phyloP scores from a whole-genome alignment of 768 basidiomycete genomes.

The Auricularia sp. region DNA sequence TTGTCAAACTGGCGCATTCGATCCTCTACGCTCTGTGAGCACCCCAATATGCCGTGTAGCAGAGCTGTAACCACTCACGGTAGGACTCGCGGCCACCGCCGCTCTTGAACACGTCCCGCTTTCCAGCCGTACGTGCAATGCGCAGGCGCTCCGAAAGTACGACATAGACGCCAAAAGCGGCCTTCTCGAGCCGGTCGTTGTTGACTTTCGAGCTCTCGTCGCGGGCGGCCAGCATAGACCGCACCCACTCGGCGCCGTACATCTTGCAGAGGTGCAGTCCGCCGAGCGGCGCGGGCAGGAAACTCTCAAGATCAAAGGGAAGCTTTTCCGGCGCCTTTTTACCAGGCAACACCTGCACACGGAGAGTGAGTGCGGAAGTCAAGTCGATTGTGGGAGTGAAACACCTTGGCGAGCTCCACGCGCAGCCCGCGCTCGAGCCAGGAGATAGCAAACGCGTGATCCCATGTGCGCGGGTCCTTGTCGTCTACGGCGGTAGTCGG shows the following conservation, averaged over 20 bases:
- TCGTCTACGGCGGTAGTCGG: slow-evolving; percentile 18
- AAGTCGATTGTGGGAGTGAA: slow-evolving; percentile 1
- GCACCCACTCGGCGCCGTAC: slow-evolving; percentile 23
- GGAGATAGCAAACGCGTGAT: slow-evolving; percentile 18
- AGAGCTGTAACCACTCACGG: too few species aligned
- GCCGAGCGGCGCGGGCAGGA: slow-evolving; percentile 23
- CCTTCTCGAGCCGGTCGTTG: not conserved
- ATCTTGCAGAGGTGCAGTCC: slow-evolving; percentile 20
- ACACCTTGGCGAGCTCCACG: slow-evolving; percentile 7
- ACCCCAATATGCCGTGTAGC: too few species aligned
- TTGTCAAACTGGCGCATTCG: too few species aligned
- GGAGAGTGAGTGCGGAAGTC: not conserved
- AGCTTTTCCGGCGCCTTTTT: slow-evolving; percentile 11
- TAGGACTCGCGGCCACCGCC: too few species aligned
- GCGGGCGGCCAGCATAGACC: not conserved
- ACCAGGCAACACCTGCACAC: slow-evolving; percentile 1
- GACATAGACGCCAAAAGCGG: not conserved
- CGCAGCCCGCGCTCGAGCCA: slow-evolving; percentile 21
- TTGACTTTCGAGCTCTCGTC: not conserved
- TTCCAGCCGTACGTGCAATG: not conserved
- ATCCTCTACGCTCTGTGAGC: too few species aligned
- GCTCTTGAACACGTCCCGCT: not conserved
- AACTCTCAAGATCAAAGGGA: slow-evolving; percentile 17
- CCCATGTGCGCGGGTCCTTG: slow-evolving; percentile 25
- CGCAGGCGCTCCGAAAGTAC: not conserved